Percentiles rank a stretch among this genome's conserved stretches.
These are phyloP conservation scores for Paraphoma chrysanthemicola DNA, from an alignment of 2,329 filamentous ascomycete genomes.

Conservation along the genomic window DNA sequence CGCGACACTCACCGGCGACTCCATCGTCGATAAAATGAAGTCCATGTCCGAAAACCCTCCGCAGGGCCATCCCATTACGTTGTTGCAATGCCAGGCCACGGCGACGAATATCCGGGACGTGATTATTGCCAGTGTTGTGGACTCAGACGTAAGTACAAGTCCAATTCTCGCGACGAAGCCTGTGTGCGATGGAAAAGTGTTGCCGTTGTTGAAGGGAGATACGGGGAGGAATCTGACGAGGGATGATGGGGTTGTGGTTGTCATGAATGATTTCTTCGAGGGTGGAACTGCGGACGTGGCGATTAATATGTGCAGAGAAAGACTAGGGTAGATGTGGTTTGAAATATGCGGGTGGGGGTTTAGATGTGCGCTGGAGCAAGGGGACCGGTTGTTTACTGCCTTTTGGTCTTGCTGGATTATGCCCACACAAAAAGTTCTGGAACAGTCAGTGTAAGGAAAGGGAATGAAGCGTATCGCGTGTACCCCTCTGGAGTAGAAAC, in stretches of 20 bases:
- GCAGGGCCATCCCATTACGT: slow-evolving; percentile 25
- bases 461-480: too few species aligned
- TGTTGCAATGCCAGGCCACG: slow-evolving; percentile 59
- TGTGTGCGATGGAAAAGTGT: slow-evolving; percentile 56
- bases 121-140: slow-evolving; percentile 55
- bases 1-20: slow-evolving; percentile 38
- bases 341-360: too few species aligned
- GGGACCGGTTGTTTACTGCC: too few species aligned
- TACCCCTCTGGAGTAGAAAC: too few species aligned
- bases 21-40: slow-evolving; percentile 34
- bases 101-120: slow-evolving; percentile 59
- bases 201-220: slow-evolving; percentile 57
- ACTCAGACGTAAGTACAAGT: slow-evolving; percentile 53
- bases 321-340: slow-evolving; percentile 32
- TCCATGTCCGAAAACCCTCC: slow-evolving; percentile 29
- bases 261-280: slow-evolving; percentile 61
- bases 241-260: slow-evolving; percentile 54
- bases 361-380: too few species aligned
- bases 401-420: too few species aligned
- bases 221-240: slow-evolving; percentile 45
- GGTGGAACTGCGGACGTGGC: slow-evolving; percentile 58
- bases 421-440: too few species aligned
- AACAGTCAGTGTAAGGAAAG: too few species aligned
- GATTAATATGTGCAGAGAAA: slow-evolving; percentile 49
- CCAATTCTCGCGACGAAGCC: slow-evolving; percentile 59